Evolutionary conservation across 106 monocot species (phyloP).

Genomic region (Narthecium ossifragum): DNA sequence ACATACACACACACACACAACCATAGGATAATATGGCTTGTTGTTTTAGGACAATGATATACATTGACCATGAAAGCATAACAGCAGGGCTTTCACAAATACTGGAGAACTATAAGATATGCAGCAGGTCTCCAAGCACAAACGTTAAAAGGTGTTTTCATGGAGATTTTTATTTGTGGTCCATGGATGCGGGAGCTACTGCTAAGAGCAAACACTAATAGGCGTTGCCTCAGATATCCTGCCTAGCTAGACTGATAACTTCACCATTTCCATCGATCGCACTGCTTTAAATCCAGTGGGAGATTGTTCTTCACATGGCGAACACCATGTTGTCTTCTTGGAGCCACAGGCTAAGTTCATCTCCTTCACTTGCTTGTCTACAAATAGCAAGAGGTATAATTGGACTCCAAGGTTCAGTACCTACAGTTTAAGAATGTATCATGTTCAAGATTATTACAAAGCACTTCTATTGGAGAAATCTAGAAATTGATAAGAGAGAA

Average conservation of each 20-base stretch:
- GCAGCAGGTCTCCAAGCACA: constrained; percentile 4
- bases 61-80: neutral
- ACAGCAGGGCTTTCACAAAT: neutral
- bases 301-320: constrained; percentile 9
- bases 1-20: neutral
- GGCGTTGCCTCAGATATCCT: constrained; percentile 5
- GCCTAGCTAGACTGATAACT: too few relatives aligned
- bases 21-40: neutral
- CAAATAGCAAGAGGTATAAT: constrained; percentile 18
- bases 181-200: neutral
- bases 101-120: neutral
- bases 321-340: constrained; percentile 26
- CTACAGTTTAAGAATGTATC: too few relatives aligned
- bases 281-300: too few relatives aligned
- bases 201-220: constrained; percentile 6
- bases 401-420: constrained; percentile 13
- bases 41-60: neutral
- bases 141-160: neutral
- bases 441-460: neutral
- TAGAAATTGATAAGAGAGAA: too few relatives aligned
- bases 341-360: constrained; percentile 25
- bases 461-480: too few relatives aligned
- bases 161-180: constrained; percentile 2
- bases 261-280: too few relatives aligned
- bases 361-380: constrained; percentile 40